Percentiles rank a stretch among this genome's conserved stretches.
phyloP scores from a whole-genome alignment of 2,329 filamentous ascomycete genomes.

The Venturia aucupariae region DNA sequence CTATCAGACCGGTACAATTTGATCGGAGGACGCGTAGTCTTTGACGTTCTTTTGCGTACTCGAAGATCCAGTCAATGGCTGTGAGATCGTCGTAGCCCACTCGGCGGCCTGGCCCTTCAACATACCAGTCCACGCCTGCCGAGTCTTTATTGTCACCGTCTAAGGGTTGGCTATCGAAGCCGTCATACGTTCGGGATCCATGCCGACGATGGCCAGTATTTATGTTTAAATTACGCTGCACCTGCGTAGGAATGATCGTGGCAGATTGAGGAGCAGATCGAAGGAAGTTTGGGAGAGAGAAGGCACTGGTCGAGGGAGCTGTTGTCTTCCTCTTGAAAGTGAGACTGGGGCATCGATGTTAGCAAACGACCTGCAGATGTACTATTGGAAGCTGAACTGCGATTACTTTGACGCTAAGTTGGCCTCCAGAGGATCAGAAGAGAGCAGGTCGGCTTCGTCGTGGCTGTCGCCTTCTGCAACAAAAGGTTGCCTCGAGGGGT shows the following conservation, averaged over 20 bases:
- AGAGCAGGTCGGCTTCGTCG: conserved; percentile 42
- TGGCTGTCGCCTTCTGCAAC: conserved; percentile 34
- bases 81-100: conserved; percentile 95
- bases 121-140: conserved; percentile 64
- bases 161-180: conserved; percentile 31
- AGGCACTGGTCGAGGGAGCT: conserved; percentile 26
- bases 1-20: conserved; percentile 59
- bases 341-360: conserved; percentile 29
- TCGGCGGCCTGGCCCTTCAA: conserved; percentile 77
- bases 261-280: conserved; percentile 22
- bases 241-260: conserved; percentile 20
- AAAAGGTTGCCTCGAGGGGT: conserved; percentile 12
- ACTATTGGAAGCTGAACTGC: background rate
- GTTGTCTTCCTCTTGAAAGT: conserved; percentile 66
- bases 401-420: conserved; percentile 37
- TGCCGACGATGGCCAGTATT: conserved; percentile 16
- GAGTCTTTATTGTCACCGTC: conserved; percentile 37
- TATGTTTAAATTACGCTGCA: conserved; percentile 17
- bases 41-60: conserved; percentile 93
- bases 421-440: conserved; percentile 47
- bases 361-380: background rate
- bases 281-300: conserved; percentile 37
- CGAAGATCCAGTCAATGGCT: conserved; percentile 99
- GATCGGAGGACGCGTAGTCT: conserved; percentile 68
- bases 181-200: conserved; percentile 29